A percentile compares a stretch with the other conserved stretches of the same genome.
Evolutionary conservation across 139 green algal genomes (phyloP).

Genomic region (Dunaliella primolecta): DNA sequence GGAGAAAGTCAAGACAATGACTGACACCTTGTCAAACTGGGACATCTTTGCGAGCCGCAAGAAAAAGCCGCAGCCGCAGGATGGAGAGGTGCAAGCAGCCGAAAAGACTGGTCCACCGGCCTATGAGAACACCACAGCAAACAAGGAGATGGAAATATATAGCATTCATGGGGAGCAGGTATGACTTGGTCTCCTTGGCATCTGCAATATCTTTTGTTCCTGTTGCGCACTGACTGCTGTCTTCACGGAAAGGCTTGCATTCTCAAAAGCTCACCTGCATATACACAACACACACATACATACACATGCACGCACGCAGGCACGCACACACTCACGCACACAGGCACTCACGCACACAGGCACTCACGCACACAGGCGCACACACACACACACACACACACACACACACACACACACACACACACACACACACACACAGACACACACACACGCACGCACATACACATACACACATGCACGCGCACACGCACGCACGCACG

Average conservation of each 20-base stretch:
- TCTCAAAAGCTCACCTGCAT: too few relatives aligned
- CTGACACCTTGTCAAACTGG: background rate
- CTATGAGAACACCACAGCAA: too few relatives aligned
- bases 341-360: background rate
- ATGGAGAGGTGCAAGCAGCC: too few relatives aligned
- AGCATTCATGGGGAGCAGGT: constrained; percentile 52
- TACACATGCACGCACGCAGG: background rate
- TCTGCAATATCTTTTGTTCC: too few relatives aligned
- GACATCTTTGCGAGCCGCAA: background rate
- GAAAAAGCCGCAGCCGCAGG: too few relatives aligned
- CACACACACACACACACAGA: background rate
- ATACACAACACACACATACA: too few relatives aligned
- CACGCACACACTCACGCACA: background rate
- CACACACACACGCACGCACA: background rate
- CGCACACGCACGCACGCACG: background rate
- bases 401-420: background rate
- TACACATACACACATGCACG: background rate
- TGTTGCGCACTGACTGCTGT: too few relatives aligned
- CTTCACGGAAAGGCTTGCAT: too few relatives aligned
- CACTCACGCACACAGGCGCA: background rate
- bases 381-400: background rate
- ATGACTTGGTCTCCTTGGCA: background rate
- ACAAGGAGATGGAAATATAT: constrained; percentile 37
- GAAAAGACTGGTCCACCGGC: too few relatives aligned
- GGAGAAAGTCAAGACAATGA: too few relatives aligned